Evolutionary conservation across 2,329 filamentous ascomycete genomes (phyloP).

Genomic region (Escovopsis sp.): DNA sequence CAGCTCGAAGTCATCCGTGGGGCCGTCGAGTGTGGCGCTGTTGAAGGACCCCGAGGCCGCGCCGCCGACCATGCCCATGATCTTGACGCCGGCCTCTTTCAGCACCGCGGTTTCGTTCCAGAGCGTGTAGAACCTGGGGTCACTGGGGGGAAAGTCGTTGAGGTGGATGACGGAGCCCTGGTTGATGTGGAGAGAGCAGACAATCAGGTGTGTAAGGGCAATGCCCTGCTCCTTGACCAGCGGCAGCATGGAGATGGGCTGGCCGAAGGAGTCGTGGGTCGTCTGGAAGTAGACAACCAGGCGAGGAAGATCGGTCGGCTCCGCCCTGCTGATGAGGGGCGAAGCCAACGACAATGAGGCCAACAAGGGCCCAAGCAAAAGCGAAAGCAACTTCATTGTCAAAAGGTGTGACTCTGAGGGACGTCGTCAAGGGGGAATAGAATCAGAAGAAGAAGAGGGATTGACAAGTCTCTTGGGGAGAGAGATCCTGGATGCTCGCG

Average conservation of each 20-base stretch:
- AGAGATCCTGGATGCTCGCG: too few species aligned
- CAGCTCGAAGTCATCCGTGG: slow-evolving; percentile 46
- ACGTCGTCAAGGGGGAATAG: too few species aligned
- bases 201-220: slow-evolving; percentile 59
- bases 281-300: slow-evolving; percentile 36
- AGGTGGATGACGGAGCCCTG: slow-evolving; percentile 49
- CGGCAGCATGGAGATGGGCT: slow-evolving; percentile 34
- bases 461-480: too few species aligned
- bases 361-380: slow-evolving; percentile 3
- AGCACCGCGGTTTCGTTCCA: slow-evolving; percentile 64
- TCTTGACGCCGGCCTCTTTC: slow-evolving; percentile 56
- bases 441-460: not conserved
- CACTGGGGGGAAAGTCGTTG: slow-evolving; percentile 57
- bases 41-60: slow-evolving; percentile 57
- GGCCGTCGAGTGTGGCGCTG: slow-evolving; percentile 33
- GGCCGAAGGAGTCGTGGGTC: slow-evolving; percentile 20
- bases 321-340: slow-evolving; percentile 2
- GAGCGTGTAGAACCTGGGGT: slow-evolving; percentile 49
- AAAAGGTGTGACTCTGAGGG: not conserved
- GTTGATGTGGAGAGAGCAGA: slow-evolving; percentile 73
- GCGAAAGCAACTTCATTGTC: slow-evolving; percentile 4
- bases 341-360: slow-evolving; percentile 4
- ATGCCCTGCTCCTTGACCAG: slow-evolving; percentile 24
- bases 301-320: slow-evolving; percentile 17
- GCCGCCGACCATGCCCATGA: slow-evolving; percentile 74